Conservation (phyloP, 1,139 yeast species). For the Chernovozyma aurita region DNA sequence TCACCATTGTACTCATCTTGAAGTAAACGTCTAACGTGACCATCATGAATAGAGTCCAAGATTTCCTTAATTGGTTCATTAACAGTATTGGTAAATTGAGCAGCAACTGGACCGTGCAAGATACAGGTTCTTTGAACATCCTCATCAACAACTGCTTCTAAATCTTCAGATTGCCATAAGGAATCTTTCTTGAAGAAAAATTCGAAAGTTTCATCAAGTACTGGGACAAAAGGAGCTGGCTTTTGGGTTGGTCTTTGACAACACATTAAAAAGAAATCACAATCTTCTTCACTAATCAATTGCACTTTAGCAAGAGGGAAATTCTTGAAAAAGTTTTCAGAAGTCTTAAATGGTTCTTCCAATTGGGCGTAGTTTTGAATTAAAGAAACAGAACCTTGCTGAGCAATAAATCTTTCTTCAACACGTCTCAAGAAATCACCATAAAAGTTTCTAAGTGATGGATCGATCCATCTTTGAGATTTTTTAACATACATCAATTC, state of each 20-base stretch:
- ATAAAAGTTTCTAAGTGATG: slow-evolving; percentile 76
- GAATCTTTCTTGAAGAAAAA: slow-evolving; percentile 98
- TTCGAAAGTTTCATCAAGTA: slow-evolving; percentile 89
- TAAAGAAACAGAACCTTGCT: slow-evolving; percentile 52
- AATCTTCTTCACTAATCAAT: slow-evolving; percentile 91
- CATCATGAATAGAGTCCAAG: slow-evolving; percentile 83
- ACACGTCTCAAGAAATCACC: slow-evolving; percentile 89
- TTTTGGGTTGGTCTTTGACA: slow-evolving; percentile 85
- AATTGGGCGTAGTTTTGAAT: slow-evolving; percentile 71
- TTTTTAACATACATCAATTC: slow-evolving; percentile 84
- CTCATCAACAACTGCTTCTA: slow-evolving; percentile 91
- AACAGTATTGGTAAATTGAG: slow-evolving; percentile 80
- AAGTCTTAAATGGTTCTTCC: slow-evolving; percentile 58
- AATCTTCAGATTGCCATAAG: slow-evolving; percentile 96
- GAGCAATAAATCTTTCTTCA: slow-evolving; percentile 87
- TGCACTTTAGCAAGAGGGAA: slow-evolving; percentile 76
- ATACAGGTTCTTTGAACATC: slow-evolving; percentile 99
- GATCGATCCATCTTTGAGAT: slow-evolving; percentile 84
- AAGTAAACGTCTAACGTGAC: slow-evolving; percentile 71
- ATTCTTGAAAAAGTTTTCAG: slow-evolving; percentile 56
- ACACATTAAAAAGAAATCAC: slow-evolving; percentile 83
- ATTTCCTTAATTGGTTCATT: slow-evolving; percentile 92
- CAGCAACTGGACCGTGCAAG: slow-evolving; percentile 97
- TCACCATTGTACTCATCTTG: slow-evolving; percentile 70
- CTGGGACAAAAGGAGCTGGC: slow-evolving; percentile 98